phyloP scores from a whole-genome alignment of 768 basidiomycete genomes.

The Mycena polygramma region DNA sequence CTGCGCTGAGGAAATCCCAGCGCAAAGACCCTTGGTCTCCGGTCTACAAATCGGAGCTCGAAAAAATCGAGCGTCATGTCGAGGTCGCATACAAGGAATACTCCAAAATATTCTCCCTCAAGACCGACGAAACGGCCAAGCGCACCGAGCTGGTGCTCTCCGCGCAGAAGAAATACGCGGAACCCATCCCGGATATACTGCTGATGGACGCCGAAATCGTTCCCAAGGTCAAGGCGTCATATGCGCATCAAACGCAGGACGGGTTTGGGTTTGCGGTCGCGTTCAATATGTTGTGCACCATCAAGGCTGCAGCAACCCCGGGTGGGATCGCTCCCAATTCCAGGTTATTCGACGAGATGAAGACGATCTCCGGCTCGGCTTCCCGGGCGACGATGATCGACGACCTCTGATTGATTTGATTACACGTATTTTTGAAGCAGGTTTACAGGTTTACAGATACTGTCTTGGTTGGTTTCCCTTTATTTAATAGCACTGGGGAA shows the following conservation, averaged over 20 bases:
- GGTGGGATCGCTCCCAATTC: constrained; percentile 50
- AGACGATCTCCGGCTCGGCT: constrained; percentile 42
- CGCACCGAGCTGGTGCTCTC: constrained; percentile 44
- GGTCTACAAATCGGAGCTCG: constrained; percentile 49
- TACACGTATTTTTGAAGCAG: not conserved
- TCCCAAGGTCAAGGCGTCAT: constrained; percentile 69
- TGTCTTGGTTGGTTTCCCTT: no score
- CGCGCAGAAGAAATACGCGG: constrained; percentile 45
- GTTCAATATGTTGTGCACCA: constrained; percentile 62
- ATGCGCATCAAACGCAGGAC: constrained; percentile 53
- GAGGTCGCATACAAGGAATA: constrained; percentile 34
- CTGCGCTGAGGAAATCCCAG: constrained; percentile 36
- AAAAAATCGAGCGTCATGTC: constrained; percentile 56
- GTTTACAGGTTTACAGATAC: no score
- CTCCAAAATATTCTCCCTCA: constrained; percentile 4
- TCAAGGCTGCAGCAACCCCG: constrained; percentile 64
- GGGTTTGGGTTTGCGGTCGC: constrained; percentile 69
- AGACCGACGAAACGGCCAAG: constrained; percentile 35
- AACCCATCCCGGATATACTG: constrained; percentile 43
- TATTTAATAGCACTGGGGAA: no score
- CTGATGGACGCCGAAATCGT: constrained; percentile 43
- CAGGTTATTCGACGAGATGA: constrained; percentile 57
- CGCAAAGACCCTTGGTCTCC: constrained; percentile 22
- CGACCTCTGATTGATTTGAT: constrained; percentile 4
- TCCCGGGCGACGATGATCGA: constrained; percentile 24